phyloP scores from a whole-genome alignment of 176 grass and related monocot species.

The Sorghum bicolor region DNA sequence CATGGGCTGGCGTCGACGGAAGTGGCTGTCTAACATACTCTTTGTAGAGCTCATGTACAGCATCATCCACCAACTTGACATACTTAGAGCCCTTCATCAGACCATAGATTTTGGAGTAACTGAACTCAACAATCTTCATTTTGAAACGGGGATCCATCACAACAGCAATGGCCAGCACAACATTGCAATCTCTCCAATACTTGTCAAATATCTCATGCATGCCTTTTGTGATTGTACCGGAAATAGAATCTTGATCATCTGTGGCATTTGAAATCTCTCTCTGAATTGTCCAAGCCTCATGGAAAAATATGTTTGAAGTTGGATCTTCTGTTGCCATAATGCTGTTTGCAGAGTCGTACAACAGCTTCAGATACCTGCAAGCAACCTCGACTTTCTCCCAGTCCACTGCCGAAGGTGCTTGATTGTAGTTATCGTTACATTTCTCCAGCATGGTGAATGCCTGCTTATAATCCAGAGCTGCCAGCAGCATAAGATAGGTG shows the following conservation, averaged over 20 bases:
- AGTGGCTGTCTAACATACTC: constrained; percentile 40
- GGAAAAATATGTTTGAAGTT: constrained; percentile 56
- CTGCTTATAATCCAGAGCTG: constrained; percentile 50
- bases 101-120: constrained; percentile 50
- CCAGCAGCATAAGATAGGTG: constrained; percentile 52
- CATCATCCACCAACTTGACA: constrained; percentile 45
- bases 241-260: constrained; percentile 19
- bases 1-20: not conserved
- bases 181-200: constrained; percentile 59
- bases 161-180: constrained; percentile 53
- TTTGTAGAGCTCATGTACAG: constrained; percentile 39
- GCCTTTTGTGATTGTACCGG: constrained; percentile 35
- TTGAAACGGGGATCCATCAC: constrained; percentile 56
- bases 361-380: constrained; percentile 44
- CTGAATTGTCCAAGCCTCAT: constrained; percentile 44
- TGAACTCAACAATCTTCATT: constrained; percentile 54
- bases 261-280: constrained; percentile 27
- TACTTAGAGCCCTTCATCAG: constrained; percentile 16
- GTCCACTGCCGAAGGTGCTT: constrained; percentile 43
- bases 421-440: constrained; percentile 38
- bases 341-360: constrained; percentile 39
- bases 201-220: constrained; percentile 45
- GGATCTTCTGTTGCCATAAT: constrained; percentile 25
- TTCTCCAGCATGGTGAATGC: constrained; percentile 52
- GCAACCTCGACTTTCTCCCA: constrained; percentile 51